A percentile compares a stretch with the other conserved stretches of the same genome.
phyloP scores from a whole-genome alignment of 2,329 filamentous ascomycete species.

The Pseudogymnoascus sp. region DNA sequence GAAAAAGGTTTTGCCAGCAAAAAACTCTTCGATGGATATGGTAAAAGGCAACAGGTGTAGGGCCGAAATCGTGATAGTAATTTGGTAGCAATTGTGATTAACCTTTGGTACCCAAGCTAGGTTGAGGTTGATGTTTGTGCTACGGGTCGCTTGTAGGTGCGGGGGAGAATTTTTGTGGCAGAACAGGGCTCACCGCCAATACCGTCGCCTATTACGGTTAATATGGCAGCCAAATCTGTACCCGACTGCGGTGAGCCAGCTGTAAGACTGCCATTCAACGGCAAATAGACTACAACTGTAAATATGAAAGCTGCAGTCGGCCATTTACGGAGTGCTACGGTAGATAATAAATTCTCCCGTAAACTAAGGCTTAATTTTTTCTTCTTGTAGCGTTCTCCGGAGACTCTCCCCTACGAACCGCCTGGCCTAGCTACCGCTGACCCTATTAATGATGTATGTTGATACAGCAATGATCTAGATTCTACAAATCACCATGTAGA shows the following conservation, averaged over 20 bases:
- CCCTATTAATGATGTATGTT: neutral
- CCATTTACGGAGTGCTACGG: neutral
- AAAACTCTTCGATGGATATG: neutral
- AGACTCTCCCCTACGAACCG: neutral
- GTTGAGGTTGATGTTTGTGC: slow-evolving; percentile 3
- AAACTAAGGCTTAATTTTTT: neutral
- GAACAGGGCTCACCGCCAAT: neutral
- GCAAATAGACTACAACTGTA: neutral
- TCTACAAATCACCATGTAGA: neutral
- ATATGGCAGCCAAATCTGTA: neutral
- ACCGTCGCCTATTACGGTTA: neutral
- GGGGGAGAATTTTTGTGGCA: slow-evolving; percentile 8
- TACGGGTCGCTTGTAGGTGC: slow-evolving; percentile 1
- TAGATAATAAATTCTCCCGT: neutral
- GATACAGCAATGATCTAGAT: neutral
- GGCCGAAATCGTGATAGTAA: neutral
- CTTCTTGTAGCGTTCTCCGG: neutral
- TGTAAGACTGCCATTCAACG: neutral
- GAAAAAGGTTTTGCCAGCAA: neutral
- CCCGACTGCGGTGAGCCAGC: neutral
- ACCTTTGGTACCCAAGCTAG: slow-evolving; percentile 1
- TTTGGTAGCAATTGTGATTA: slow-evolving; percentile 6
- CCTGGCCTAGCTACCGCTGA: neutral
- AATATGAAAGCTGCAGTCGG: neutral
- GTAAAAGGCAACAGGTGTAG: neutral